Base-by-base conservation (phyloP, 192 early-diverging fungal genomes). In the Paraglomus occultum region DNA sequence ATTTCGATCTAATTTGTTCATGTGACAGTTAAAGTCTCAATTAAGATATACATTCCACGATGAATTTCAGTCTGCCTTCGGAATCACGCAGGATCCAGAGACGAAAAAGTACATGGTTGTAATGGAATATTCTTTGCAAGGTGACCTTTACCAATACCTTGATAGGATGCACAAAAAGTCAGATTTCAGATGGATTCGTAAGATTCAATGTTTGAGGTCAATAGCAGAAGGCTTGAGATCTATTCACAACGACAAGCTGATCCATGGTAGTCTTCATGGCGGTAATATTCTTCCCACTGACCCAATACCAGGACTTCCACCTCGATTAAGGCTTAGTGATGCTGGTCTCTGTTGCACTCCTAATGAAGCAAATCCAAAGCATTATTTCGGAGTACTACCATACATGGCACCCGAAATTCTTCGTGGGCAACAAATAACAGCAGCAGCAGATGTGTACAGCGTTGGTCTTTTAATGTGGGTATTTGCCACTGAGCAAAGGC, bases 401-500 rank as follows among this genome's bases (percentile, higher is more conserved):
- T 57, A 57, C 20, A 57, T 57, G 17, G 54, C 54, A 23, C 54
- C 54, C 11, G 54, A 57, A 4, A 20, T 57, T 11, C 38, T 57
- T 17, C 10, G 38, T 18, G 18, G 54, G 11, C 54, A 57, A 20
- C 54, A 17, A 57, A 20, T 57, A 17, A 17, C 54, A 11, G 10
- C 15, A 11, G 54, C 54, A 20, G 54, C 57, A 18, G 40, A 38
- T 45, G 17, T 59, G 7, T 70, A 70, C 59, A 59, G 22, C 14
- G 57, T 70, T 59, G 67, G 54, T 20, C 23, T 70, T 12, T 39
- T 70, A 18, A 70, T 70, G 67, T 70, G 67, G 67, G 67, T 59
- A 70, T 49, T 70, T 23, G 57, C 55, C 50, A 18, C 31, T 17
- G 59, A 70, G 47, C 31, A 38, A 48, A 53, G 44, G 11, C 67